Base-by-base conservation (phyloP, 345 rosid genomes). In the Ricinus communis region DNA sequence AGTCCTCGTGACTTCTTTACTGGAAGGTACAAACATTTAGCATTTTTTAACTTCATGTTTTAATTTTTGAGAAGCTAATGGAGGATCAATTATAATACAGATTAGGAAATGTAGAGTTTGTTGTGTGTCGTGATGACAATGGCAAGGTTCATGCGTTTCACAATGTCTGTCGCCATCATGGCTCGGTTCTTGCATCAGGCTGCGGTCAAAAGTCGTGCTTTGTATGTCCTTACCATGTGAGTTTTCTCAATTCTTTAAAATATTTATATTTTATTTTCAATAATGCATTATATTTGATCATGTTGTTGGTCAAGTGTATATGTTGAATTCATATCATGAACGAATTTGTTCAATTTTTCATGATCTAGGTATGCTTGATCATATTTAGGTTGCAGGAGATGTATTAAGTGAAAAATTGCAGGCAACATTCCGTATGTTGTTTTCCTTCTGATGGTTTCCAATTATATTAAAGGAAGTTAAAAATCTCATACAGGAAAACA, bases 131-230 rank as follows among this genome's bases (percentile, higher is more conserved):
- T 61, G 93, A 90, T 78, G 96, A 84, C 25, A 59, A 75, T 49
- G 96, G 96, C 9, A 81, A 83, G 77, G 47, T 91, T 62, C 80
- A 33, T 65, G 97, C 91, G 66, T 91, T 90, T 76, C 97, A 93
- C 73, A 93, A 93, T 75, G 98, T 91, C 21, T 91, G 98, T 68
- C 87, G 97, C 61, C 98, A 93, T 70, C 98, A 90, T 77, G 97
- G 96, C 25, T 87, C 96, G 60, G 81, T 93, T 77, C 88, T 93
- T 75, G 93, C 91, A 0, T 80, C 84, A 38, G 98, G 96, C 69
- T 75, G 75, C 66, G 97, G 98, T 60, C 81, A 76, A 41, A 91
- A 78, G 66, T 83, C 96, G 51, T 90, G 98, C 77, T 90, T 91
- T 70, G 87, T 89, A 0, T 94, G 97, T 85, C 98, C 96, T 75